These are phyloP conservation scores for Calycina herbarum DNA, from an alignment of 2,329 filamentous ascomycete species.

Conservation along the genomic window DNA sequence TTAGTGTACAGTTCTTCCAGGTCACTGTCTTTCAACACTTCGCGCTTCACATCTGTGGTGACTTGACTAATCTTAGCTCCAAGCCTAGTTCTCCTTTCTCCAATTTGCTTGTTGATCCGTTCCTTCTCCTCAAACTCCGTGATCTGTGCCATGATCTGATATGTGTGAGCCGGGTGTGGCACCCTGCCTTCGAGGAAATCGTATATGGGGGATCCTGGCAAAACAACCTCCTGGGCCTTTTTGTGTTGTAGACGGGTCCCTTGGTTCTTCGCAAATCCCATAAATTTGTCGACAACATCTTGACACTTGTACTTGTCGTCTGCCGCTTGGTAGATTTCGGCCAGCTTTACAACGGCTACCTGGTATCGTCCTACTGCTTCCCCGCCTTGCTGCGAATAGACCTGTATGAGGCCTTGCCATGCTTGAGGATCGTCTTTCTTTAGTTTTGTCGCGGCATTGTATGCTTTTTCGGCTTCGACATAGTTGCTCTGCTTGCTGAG, in stretches of 20 bases:
- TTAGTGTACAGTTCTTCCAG: slow-evolving; percentile 80
- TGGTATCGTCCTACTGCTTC: slow-evolving; percentile 74
- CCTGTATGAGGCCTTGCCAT: slow-evolving; percentile 84
- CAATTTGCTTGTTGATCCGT: slow-evolving; percentile 85
- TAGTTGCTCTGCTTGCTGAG: slow-evolving; percentile 72
- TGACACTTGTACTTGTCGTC: slow-evolving; percentile 65
- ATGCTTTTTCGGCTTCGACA: slow-evolving; percentile 74
- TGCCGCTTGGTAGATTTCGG: slow-evolving; percentile 68
- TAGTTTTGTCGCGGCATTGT: slow-evolving; percentile 68
- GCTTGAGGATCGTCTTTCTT: slow-evolving; percentile 78
- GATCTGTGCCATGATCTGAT: slow-evolving; percentile 79
- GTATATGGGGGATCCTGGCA: slow-evolving; percentile 82
- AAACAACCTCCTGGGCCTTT: slow-evolving; percentile 70
- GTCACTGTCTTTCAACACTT: slow-evolving; percentile 73
- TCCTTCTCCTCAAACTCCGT: slow-evolving; percentile 85
- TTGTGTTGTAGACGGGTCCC: slow-evolving; percentile 75
- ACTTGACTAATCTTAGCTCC: slow-evolving; percentile 83
- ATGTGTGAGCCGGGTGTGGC: slow-evolving; percentile 76
- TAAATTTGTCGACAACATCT: slow-evolving; percentile 75
- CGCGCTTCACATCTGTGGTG: slow-evolving; percentile 81
- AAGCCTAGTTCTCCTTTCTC: slow-evolving; percentile 81
- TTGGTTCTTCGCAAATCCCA: slow-evolving; percentile 69
- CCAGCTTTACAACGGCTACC: slow-evolving; percentile 69
- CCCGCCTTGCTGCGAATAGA: slow-evolving; percentile 77
- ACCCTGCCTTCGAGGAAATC: slow-evolving; percentile 79